A percentile compares a stretch with the other conserved stretches of the same genome.
These are phyloP conservation scores for Cytospora schulzeri DNA, from an alignment of 2,329 filamentous ascomycete species.

Conservation along the genomic window DNA sequence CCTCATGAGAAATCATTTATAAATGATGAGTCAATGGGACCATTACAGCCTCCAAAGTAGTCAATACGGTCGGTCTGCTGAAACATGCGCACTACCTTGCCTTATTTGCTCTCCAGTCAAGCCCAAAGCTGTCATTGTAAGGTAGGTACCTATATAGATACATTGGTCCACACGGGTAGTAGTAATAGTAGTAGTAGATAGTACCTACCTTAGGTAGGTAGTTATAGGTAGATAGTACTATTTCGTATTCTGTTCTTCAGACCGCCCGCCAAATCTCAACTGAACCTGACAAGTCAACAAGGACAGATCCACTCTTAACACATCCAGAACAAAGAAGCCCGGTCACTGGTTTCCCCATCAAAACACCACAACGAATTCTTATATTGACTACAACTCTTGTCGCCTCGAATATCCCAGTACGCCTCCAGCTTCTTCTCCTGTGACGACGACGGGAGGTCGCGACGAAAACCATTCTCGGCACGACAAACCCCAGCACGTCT, in stretches of 20 bases:
- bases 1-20: background rate
- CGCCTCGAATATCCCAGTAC: conserved; percentile 1
- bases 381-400: conserved; percentile 7
- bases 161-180: no score
- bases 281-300: conserved; percentile 2
- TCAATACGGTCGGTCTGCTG: background rate
- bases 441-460: background rate
- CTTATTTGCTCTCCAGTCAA: background rate
- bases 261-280: conserved; percentile 1
- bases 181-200: background rate
- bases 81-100: background rate
- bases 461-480: background rate
- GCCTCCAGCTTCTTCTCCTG: background rate
- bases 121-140: no score
- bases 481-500: background rate
- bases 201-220: no score
- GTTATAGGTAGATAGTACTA: background rate
- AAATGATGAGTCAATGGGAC: background rate
- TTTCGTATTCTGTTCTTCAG: background rate
- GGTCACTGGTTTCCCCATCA: background rate
- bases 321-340: conserved; percentile 10
- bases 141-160: background rate
- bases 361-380: conserved; percentile 12
- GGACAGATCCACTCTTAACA: conserved; percentile 8
- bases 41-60: no score